Evolutionary conservation across 805 yeast genomes (phyloP).

Genomic region (Monosporozyma yasuniensis): DNA sequence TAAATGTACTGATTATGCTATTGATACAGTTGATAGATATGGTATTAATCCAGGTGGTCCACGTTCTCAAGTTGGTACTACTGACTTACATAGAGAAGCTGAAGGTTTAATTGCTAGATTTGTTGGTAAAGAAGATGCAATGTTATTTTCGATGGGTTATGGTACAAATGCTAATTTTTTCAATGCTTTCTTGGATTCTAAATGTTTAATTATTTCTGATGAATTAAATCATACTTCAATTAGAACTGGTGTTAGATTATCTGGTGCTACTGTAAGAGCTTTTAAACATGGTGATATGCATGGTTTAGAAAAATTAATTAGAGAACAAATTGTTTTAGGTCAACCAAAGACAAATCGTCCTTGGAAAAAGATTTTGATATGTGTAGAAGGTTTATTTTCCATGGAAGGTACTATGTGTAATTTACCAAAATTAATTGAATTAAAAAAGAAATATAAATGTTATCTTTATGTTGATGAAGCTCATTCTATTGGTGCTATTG

Average conservation of each 20-base stretch:
- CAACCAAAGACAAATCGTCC: slow-evolving; percentile 95
- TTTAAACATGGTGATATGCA: slow-evolving; percentile 89
- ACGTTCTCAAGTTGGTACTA: slow-evolving; percentile 63
- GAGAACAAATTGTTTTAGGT: slow-evolving; percentile 85
- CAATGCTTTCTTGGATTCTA: slow-evolving; percentile 71
- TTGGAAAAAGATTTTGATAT: slow-evolving; percentile 78
- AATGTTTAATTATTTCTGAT: slow-evolving; percentile 87
- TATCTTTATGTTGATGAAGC: slow-evolving; percentile 94
- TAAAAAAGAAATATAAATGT: slow-evolving; percentile 78
- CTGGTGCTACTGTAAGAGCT: slow-evolving; percentile 88
- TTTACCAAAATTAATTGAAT: slow-evolving; percentile 62
- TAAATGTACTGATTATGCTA: slow-evolving; percentile 72
- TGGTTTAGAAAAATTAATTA: slow-evolving; percentile 61
- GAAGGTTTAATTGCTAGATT: slow-evolving; percentile 75
- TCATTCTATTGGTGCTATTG: slow-evolving; percentile 98
- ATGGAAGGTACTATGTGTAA: slow-evolving; percentile 90
- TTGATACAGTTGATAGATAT: slow-evolving; percentile 50
- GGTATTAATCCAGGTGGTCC: slow-evolving; percentile 80
- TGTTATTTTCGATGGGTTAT: slow-evolving; percentile 88
- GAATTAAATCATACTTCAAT: slow-evolving; percentile 93
- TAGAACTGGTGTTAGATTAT: slow-evolving; percentile 84
- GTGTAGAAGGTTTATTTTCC: slow-evolving; percentile 86
- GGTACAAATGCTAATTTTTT: slow-evolving; percentile 90
- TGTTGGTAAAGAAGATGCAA: slow-evolving; percentile 82
- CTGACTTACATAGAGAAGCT: slow-evolving; percentile 62